Conservation (phyloP, 2,329 filamentous ascomycete genomes). For the Penicillium italicum region DNA sequence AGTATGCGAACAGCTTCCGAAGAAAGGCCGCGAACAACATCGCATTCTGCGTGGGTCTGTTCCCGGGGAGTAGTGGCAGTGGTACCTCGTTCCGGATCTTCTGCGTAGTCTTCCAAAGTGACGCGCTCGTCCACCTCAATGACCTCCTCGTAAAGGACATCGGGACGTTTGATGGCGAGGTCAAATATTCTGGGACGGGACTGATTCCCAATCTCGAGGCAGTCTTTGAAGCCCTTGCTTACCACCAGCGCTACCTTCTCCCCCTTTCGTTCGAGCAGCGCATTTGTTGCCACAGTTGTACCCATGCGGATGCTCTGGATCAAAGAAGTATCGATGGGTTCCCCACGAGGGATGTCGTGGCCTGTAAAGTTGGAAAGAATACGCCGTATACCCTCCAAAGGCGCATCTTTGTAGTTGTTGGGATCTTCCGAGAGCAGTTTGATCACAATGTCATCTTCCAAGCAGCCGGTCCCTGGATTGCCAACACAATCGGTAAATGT, state of each 20-base stretch:
- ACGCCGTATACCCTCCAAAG: slow-evolving; percentile 83
- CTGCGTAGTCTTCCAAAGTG: slow-evolving; percentile 86
- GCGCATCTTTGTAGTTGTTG: slow-evolving; percentile 84
- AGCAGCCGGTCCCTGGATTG: slow-evolving; percentile 56
- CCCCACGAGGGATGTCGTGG: slow-evolving; percentile 72
- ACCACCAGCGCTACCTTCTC: slow-evolving; percentile 84
- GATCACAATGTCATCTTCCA: slow-evolving; percentile 70
- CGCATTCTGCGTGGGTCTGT: slow-evolving; percentile 44
- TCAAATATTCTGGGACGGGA: slow-evolving; percentile 87
- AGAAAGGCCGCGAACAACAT: slow-evolving; percentile 67
- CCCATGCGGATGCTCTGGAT: slow-evolving; percentile 96
- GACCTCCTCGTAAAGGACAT: slow-evolving; percentile 79
- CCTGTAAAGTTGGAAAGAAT: slow-evolving; percentile 74
- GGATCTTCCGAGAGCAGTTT: slow-evolving; percentile 90
- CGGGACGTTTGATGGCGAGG: slow-evolving; percentile 78
- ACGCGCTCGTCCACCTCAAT: slow-evolving; percentile 90
- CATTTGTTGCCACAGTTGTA: slow-evolving; percentile 91
- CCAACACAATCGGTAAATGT: slow-evolving; percentile 26
- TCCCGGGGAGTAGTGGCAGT: slow-evolving; percentile 45
- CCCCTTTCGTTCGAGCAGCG: slow-evolving; percentile 82
- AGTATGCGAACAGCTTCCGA: slow-evolving; percentile 72
- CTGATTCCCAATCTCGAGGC: slow-evolving; percentile 85
- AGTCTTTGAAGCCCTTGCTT: slow-evolving; percentile 83
- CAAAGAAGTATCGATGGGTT: slow-evolving; percentile 72
- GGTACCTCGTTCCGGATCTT: slow-evolving; percentile 67